Base-by-base conservation (phyloP, 1,284 basidiomycete species). In the Ustilago loliicola region DNA sequence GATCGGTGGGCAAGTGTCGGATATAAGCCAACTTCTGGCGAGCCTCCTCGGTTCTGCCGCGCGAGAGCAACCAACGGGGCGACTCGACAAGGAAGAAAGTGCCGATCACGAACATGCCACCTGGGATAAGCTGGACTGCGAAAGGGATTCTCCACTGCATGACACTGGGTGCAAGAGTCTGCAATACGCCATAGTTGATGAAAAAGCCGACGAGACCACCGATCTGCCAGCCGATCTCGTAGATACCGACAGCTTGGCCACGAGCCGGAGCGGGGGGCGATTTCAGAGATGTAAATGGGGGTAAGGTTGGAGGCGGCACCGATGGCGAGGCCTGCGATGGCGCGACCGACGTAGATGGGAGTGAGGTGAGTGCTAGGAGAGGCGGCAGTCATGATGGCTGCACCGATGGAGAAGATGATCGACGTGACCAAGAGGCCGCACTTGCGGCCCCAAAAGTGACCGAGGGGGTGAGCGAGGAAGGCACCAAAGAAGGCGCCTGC, bases 51-150 rank as follows among this genome's bases (percentile, higher is more conserved):
- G 79, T 58, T 1, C 80, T 52, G n/a, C 88, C 88, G 68, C 89
- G 88, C 77, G 89, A 88, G 34, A 91, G 89, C 29, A 91, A 87
- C 90, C 90, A 92, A 7, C 91, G 88, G 2, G 90, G 90, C 1
- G 90, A 90, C 72, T 91, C 91, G 15, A 89, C 89, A 71, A 90
- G 80, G 78, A 89, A 89, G 34, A 89, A 64, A 19, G 74, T 71
- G n/a, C 87, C 88, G 40, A 83, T 63, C 9, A 81, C 53, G 45
- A 83, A 81, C 51, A 86, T 61, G 13, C 88, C 88, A 13, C 88
- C 89, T 1, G 90, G 90, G 42, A 90, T 87, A 48, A 90, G 86
- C 76, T 90, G 90, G 11, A 90, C 85, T 1, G 88, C 88, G 71
- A 90, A 88, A 2, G 89, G 88, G 66, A 90, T 88, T 10, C 88